Evolutionary conservation across 495 filamentous ascomycete species (phyloP).

Genomic region (Penicillium pulvis): DNA sequence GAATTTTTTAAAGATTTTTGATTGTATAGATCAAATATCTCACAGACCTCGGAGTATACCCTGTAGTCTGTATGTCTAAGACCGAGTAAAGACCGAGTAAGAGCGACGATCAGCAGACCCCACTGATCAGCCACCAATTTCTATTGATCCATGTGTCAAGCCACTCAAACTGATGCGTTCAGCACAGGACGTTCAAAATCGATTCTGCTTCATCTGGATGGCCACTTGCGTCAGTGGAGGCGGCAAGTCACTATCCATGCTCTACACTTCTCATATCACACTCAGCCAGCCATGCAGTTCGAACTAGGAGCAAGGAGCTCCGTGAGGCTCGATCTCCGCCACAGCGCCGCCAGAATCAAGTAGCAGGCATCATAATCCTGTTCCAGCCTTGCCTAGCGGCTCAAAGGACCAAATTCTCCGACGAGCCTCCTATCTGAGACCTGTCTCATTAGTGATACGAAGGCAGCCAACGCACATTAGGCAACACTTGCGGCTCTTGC

Average conservation of each 20-base stretch:
- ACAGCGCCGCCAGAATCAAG: slow-evolving; percentile 9
- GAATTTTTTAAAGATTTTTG: neutral
- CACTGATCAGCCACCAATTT: slow-evolving; percentile 6
- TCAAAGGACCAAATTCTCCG: neutral
- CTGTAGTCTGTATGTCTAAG: neutral
- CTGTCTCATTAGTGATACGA: slow-evolving; percentile 3
- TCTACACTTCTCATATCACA: neutral
- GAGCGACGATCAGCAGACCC: slow-evolving; percentile 14
- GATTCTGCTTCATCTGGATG: slow-evolving; percentile 1
- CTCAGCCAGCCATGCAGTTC: neutral
- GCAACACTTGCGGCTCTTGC: slow-evolving; percentile 14
- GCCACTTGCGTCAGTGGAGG: slow-evolving; percentile 27
- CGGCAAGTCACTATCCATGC: slow-evolving; percentile 1
- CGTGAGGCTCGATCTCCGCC: slow-evolving; percentile 16
- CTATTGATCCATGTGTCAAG: slow-evolving; percentile 14
- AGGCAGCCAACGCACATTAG: slow-evolving; percentile 4
- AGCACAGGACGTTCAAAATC: neutral
- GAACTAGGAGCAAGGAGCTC: slow-evolving; percentile 10
- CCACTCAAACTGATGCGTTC: slow-evolving; percentile 7
- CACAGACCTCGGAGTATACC: neutral
- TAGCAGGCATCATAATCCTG: neutral
- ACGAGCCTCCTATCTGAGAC: slow-evolving; percentile 2
- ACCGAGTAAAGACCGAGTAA: slow-evolving; percentile 11
- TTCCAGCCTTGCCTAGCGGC: slow-evolving; percentile 1
- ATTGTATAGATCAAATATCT: neutral